A percentile compares a stretch with the other conserved stretches of the same genome.
Conservation (phyloP, 1,284 basidiomycete genomes). For the Microbotryomycetes sp. region DNA sequence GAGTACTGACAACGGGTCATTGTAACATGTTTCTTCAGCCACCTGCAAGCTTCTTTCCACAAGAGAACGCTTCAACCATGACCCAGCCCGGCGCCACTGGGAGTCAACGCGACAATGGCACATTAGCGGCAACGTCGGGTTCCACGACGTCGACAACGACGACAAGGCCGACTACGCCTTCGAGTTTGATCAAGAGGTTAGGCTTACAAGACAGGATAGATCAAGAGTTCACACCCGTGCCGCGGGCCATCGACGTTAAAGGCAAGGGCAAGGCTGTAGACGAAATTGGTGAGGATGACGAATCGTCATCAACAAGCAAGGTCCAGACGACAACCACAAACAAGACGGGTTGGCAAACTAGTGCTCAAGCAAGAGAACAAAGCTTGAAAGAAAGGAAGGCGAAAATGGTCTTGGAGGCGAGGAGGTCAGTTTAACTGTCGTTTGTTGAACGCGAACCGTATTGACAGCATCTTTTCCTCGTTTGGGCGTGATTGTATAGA, state of each 20-base stretch:
- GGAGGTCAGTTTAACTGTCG: background rate
- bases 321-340: background rate
- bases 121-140: no score
- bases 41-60: background rate
- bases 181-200: background rate
- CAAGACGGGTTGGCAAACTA: background rate
- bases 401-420: background rate
- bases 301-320: background rate
- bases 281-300: background rate
- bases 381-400: background rate
- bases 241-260: background rate
- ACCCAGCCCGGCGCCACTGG: background rate
- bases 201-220: background rate
- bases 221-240: background rate
- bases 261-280: background rate
- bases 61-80: background rate
- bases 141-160: no score
- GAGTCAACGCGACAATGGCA: background rate
- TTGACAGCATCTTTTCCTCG: no score
- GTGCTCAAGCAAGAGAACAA: background rate
- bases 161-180: no score
- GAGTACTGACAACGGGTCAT: background rate
- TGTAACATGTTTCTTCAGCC: background rate
- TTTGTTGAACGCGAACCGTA: no score
- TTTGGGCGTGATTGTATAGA: no score